Evolutionary conservation across 495 filamentous ascomycete genomes (phyloP).

Genomic region (Talaromyces liani): DNA sequence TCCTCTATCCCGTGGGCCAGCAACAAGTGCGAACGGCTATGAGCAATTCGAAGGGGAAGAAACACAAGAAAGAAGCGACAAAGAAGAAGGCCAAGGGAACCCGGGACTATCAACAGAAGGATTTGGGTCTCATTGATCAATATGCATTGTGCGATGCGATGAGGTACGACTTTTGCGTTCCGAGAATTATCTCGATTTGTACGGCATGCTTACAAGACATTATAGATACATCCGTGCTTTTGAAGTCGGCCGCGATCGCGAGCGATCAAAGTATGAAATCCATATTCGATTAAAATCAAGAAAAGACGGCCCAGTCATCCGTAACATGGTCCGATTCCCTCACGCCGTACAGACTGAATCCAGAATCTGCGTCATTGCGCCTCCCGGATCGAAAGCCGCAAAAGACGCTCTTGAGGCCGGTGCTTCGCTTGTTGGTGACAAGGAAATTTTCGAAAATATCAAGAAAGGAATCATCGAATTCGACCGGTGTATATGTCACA

Average conservation of each 20-base stretch:
- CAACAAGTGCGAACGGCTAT: constrained; percentile 34
- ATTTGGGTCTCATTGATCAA: constrained; percentile 55
- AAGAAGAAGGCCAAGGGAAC: constrained; percentile 56
- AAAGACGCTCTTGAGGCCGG: constrained; percentile 66
- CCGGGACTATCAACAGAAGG: constrained; percentile 52
- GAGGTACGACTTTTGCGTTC: constrained; percentile 47
- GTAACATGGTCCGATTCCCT: constrained; percentile 80
- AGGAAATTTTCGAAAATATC: constrained; percentile 74
- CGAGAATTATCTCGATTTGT: background rate
- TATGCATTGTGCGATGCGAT: constrained; percentile 88
- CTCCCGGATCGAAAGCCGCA: constrained; percentile 61
- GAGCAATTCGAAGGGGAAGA: constrained; percentile 32
- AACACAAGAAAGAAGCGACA: constrained; percentile 42
- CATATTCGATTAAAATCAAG: constrained; percentile 67
- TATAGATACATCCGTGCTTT: constrained; percentile 78
- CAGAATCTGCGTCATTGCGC: constrained; percentile 81
- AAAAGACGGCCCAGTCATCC: constrained; percentile 77
- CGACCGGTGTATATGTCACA: constrained; percentile 82
- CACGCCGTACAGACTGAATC: constrained; percentile 81
- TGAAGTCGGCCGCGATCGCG: constrained; percentile 77
- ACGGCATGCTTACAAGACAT: background rate
- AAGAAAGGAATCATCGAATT: constrained; percentile 72
- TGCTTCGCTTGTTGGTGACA: constrained; percentile 74
- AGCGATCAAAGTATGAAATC: constrained; percentile 76
- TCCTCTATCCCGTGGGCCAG: constrained; percentile 23